Conservation (phyloP, 805 yeast species). For the Candida palmyrensis region DNA sequence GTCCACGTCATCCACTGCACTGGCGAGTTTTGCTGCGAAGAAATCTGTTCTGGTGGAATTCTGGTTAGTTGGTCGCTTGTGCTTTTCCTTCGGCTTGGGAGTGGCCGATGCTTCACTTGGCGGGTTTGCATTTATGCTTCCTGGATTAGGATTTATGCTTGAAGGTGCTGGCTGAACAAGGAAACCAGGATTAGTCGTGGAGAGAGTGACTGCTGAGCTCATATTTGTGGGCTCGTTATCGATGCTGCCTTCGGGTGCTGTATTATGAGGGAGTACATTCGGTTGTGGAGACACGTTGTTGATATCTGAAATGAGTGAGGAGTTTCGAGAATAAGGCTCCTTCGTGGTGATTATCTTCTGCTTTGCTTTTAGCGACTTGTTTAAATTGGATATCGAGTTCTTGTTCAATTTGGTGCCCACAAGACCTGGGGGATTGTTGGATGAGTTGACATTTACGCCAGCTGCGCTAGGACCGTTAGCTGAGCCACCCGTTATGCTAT, state of each 20-base stretch:
- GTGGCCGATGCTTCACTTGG: not conserved
- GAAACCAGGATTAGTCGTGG: not conserved
- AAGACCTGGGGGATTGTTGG: not conserved
- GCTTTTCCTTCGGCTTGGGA: slow-evolving; percentile 13
- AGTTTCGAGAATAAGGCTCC: slow-evolving; percentile 32
- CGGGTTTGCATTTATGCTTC: not conserved
- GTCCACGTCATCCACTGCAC: slow-evolving; percentile 87
- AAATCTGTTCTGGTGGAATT: slow-evolving; percentile 80
- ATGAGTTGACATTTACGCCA: not conserved
- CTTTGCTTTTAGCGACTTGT: slow-evolving; percentile 39
- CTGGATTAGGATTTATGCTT: too few species aligned
- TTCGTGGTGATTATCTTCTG: slow-evolving; percentile 33
- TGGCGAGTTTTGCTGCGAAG: slow-evolving; percentile 91
- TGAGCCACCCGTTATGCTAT: too few species aligned
- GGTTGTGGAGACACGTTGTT: slow-evolving; percentile 31
- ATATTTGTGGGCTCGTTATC: slow-evolving; percentile 3
- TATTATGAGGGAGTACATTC: slow-evolving; percentile 12
- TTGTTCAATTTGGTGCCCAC: slow-evolving; percentile 12
- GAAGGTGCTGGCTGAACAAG: not conserved
- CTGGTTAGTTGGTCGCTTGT: slow-evolving; percentile 35
- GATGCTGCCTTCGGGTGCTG: slow-evolving; percentile 4
- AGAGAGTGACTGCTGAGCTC: not conserved
- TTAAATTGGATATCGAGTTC: slow-evolving; percentile 33
- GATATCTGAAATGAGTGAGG: slow-evolving; percentile 31
- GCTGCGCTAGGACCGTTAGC: not conserved